Percentiles rank a stretch among this genome's conserved stretches.
Evolutionary conservation across 2,329 filamentous ascomycete genomes (phyloP).

Genomic region (Fusarium sororula): DNA sequence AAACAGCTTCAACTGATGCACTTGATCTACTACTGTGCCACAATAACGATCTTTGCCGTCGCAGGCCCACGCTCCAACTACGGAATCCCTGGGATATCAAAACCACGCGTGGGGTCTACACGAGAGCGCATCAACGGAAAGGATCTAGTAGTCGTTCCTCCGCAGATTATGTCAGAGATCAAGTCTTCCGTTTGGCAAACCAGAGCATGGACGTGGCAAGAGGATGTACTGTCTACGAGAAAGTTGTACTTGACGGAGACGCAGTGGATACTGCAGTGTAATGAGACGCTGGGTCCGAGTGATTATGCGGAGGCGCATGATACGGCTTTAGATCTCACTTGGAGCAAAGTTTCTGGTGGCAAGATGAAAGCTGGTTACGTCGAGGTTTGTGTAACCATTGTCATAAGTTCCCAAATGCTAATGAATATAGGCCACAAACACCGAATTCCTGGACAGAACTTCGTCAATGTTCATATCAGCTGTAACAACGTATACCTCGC

Average conservation of each 20-base stretch:
- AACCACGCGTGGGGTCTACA: neutral
- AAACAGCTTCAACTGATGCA: neutral
- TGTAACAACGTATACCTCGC: neutral
- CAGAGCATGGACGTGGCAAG: neutral
- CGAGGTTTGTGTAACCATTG: neutral
- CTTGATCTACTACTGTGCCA: neutral
- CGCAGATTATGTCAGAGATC: neutral
- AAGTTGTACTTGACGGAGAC: neutral
- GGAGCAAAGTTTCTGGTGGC: neutral
- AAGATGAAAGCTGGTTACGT: neutral
- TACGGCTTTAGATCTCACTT: neutral
- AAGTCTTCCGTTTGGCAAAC: neutral
- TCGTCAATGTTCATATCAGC: neutral
- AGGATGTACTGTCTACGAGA: neutral
- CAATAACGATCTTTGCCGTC: neutral
- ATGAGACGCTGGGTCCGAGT: neutral
- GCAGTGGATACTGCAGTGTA: neutral
- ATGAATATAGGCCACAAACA: neutral
- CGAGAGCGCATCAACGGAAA: neutral
- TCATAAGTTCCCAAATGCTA: rapidly evolving
- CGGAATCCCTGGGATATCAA: rapidly evolving
- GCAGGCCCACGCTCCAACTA: neutral
- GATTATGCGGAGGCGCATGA: neutral
- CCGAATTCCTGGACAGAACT: neutral
- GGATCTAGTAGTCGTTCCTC: neutral